These are phyloP conservation scores for Spinellus fusiger DNA, from an alignment of 192 early-diverging fungal genomes.

Conservation along the genomic window DNA sequence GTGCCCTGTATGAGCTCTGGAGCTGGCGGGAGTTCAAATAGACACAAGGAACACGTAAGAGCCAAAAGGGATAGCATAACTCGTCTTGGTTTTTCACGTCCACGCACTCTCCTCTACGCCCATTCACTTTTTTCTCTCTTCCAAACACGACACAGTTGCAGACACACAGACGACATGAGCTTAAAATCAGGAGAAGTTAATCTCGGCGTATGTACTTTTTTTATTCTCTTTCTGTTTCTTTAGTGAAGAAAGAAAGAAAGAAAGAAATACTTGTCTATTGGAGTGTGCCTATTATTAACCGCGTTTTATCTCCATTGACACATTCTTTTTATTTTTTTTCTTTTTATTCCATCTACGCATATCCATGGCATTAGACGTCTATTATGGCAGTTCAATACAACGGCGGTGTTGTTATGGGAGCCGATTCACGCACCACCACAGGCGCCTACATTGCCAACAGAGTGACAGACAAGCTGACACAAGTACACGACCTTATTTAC, in stretches of 20 bases:
- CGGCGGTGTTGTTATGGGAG: slow-evolving; percentile 92
- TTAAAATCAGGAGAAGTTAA: slow-evolving; percentile 94
- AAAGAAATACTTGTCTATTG: not conserved
- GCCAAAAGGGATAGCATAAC: too few species aligned
- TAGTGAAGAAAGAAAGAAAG: not conserved
- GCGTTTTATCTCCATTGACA: not conserved
- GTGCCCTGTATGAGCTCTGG: too few species aligned
- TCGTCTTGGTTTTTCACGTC: too few species aligned
- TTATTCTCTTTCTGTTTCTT: not conserved
- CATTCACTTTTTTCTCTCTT: too few species aligned
- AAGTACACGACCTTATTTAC: slow-evolving; percentile 92
- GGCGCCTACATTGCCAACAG: slow-evolving; percentile 96
- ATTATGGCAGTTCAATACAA: slow-evolving; percentile 92
- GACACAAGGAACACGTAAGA: too few species aligned
- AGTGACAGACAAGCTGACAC: slow-evolving; percentile 96
- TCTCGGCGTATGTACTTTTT: slow-evolving; percentile 74
- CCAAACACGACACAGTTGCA: too few species aligned
- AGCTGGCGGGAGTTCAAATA: too few species aligned
- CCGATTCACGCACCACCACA: slow-evolving; percentile 94
- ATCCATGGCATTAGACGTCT: slow-evolving; percentile 64
- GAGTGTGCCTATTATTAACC: not conserved
- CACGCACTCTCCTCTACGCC: too few species aligned
- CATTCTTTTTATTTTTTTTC: not conserved
- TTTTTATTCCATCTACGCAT: slow-evolving; percentile 1
- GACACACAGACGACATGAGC: too few species aligned